Evolutionary conservation across 1,284 basidiomycete species (phyloP), one percentile per base, ranked within the genome.

Genomic region (Puccinia triticina): DNA sequence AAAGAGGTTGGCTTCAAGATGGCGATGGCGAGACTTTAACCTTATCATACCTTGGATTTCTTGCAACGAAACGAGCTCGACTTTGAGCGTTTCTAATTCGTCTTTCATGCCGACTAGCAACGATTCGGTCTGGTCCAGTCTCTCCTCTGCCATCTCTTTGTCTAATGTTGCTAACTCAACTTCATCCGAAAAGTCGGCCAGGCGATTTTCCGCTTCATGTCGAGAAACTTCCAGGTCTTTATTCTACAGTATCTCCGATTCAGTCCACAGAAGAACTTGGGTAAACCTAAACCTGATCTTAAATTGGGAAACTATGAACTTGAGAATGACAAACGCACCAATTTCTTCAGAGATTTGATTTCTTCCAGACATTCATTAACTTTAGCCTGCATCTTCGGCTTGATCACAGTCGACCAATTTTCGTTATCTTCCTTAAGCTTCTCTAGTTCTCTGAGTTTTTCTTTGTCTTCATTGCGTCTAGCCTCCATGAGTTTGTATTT

Each of bases 101-200:
- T 97, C 95, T 84, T 90, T 92, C 77, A 92, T 86, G 61, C 92
- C 91, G 84, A 93, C 93, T 43, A 95, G 85, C 85, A 96, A 94
- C 0, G 89, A 87, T 86, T 94, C 92, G 0, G 92, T 91, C 0
- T 91, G 87, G 86, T 98, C 96, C 0, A 93, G 92, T 84, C 92
- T 91, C 87, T 98, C 96, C 87, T 99, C 97, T 0, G 96, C 96
- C 77, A 99, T 92, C 87, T 99, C 97, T 87, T 95, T 95, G 87
- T 99, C 97, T 84, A 99, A 88, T 89, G 94, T 94, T 2, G 92
- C 90, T 91, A 98, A 95, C 88, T 99, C 97, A 53, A 98, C 88
- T 86, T 95, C 93, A 84, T 98, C 96, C 80, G 93, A 91, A 1
- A 92, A 87, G 85, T 96, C 94, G 8, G 91, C 86, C 1, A 92